Percentiles rank a stretch among this genome's conserved stretches.
phyloP scores from a whole-genome alignment of 768 basidiomycete genomes.

The Candolleomyces efflorescens region DNA sequence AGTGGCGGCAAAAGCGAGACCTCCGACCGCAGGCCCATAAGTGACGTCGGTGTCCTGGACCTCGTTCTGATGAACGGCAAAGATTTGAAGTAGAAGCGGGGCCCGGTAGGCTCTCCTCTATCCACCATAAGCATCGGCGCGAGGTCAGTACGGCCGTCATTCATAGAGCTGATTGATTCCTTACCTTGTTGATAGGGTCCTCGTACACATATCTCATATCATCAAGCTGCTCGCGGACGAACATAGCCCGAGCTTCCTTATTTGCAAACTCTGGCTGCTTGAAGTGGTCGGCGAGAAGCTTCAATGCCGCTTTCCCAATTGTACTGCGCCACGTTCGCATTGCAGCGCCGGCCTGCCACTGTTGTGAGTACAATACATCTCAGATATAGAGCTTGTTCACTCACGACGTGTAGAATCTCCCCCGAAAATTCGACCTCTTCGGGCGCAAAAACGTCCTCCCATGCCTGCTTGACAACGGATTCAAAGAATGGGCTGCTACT shows the following conservation, averaged over 20 bases:
- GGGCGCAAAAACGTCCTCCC: neutral
- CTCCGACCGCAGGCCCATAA: neutral
- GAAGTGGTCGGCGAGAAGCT: neutral
- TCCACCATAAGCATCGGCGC: neutral
- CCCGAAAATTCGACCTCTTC: neutral
- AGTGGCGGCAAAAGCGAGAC: neutral
- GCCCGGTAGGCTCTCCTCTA: neutral
- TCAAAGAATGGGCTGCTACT: neutral
- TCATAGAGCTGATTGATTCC: too few relatives aligned
- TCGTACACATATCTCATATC: neutral
- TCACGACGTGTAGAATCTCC: neutral
- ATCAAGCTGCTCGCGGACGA: neutral
- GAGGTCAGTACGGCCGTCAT: neutral
- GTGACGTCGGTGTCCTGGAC: neutral
- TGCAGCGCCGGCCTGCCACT: neutral
- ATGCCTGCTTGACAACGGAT: neutral
- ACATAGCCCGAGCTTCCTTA: neutral
- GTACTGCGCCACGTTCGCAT: neutral
- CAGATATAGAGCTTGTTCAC: too few relatives aligned
- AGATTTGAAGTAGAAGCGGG: slow-evolving; percentile 1
- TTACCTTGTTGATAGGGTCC: neutral
- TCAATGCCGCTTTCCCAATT: neutral
- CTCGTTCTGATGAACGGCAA: neutral
- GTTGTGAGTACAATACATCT: neutral
- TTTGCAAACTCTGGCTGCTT: neutral